Evolutionary conservation across 805 yeast genomes (phyloP).

Genomic region (Ogataea kodamae): DNA sequence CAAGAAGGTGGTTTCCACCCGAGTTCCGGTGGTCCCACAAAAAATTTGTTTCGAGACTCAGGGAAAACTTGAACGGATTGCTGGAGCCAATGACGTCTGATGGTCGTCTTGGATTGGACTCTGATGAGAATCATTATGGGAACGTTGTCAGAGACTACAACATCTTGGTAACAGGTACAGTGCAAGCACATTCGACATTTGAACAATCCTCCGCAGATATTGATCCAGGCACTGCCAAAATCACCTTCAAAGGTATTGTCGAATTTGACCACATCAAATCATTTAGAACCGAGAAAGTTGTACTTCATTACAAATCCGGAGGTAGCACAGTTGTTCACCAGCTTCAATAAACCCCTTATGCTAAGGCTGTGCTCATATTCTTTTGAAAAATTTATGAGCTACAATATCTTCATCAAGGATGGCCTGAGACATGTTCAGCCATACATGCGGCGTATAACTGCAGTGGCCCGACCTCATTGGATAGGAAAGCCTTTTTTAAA

Average conservation of each 20-base stretch:
- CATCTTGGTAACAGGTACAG: constrained; percentile 31
- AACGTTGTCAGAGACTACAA: constrained; percentile 28
- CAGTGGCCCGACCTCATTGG: constrained; percentile 13
- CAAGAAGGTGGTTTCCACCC: constrained; percentile 29
- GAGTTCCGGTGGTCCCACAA: constrained; percentile 21
- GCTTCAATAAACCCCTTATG: constrained; percentile 29
- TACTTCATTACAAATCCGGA: constrained; percentile 26
- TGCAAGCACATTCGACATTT: constrained; percentile 19
- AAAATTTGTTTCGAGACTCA: constrained; percentile 25
- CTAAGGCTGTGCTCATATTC: constrained; percentile 11
- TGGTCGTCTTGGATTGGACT: constrained; percentile 19
- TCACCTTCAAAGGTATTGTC: constrained; percentile 32
- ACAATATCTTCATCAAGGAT: constrained; percentile 5
- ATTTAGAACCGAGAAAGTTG: constrained; percentile 27
- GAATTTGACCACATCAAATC: constrained; percentile 37
- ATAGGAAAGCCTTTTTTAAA: constrained; percentile 14
- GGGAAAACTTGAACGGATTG: constrained; percentile 28
- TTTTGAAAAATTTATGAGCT: constrained; percentile 1
- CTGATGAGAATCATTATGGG: constrained; percentile 25
- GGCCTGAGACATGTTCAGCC: constrained; percentile 19
- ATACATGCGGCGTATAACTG: constrained; percentile 14
- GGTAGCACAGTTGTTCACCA: constrained; percentile 28
- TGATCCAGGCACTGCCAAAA: constrained; percentile 30
- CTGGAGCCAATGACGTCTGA: constrained; percentile 32
- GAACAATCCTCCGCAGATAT: constrained; percentile 13